A percentile compares a stretch with the other conserved stretches of the same genome.
phyloP scores from a whole-genome alignment of 1,284 basidiomycete genomes.

The Sporisorium exsertum region DNA sequence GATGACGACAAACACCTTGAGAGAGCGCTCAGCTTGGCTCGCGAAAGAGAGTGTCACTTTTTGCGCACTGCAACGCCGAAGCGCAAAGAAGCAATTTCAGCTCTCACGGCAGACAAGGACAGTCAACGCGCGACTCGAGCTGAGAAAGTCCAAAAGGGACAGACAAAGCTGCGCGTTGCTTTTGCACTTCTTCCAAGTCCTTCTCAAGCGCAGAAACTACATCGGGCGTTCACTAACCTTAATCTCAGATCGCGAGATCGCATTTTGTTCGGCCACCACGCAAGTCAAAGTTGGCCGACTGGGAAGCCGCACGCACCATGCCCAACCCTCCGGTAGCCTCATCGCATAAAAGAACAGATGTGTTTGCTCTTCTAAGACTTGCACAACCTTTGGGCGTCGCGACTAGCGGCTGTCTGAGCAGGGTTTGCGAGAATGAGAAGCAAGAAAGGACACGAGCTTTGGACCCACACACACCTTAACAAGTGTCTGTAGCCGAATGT shows the following conservation, averaged over 20 bases:
- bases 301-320: neutral
- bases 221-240: neutral
- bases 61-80: conserved; percentile 7
- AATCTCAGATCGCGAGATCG: neutral
- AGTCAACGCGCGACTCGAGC: conserved; percentile 7
- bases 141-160: neutral
- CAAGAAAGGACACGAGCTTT: neutral
- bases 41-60: conserved; percentile 30
- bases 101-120: neutral
- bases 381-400: too few relatives aligned
- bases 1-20: conserved; percentile 4
- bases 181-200: conserved; percentile 35
- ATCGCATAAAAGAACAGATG: too few relatives aligned
- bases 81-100: neutral
- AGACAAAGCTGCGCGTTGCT: conserved; percentile 10
- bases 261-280: neutral
- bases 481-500: neutral
- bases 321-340: too few relatives aligned
- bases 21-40: neutral
- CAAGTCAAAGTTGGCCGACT: conserved; percentile 1
- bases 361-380: too few relatives aligned
- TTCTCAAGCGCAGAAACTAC: conserved; percentile 17
- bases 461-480: neutral
- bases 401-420: too few relatives aligned
- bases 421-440: too few relatives aligned